Percentiles rank a stretch among this genome's conserved stretches.
Evolutionary conservation across 2,329 filamentous ascomycete species (phyloP).

Genomic region (Orbilia brochopaga): DNA sequence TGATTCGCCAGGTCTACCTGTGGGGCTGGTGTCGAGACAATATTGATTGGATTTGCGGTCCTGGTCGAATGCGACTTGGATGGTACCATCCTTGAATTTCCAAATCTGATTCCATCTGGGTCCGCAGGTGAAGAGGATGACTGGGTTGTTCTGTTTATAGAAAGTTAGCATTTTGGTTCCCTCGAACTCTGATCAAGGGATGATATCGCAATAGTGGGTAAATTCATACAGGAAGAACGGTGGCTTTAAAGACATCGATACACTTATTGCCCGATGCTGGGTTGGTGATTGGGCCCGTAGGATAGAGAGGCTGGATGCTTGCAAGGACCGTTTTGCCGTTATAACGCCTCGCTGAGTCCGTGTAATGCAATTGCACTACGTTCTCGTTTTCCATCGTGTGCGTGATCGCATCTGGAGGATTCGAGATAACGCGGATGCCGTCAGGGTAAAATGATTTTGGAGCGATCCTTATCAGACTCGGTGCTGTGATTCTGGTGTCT

Average conservation of each 20-base stretch:
- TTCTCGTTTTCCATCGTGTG: slow-evolving; percentile 43
- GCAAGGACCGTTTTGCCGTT: slow-evolving; percentile 21
- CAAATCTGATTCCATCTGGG: slow-evolving; percentile 47
- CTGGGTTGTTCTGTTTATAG: slow-evolving; percentile 29
- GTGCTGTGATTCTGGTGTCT: slow-evolving; percentile 38
- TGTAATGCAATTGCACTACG: slow-evolving; percentile 37
- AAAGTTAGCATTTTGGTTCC: no score
- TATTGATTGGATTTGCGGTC: slow-evolving; percentile 28
- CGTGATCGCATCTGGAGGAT: slow-evolving; percentile 37
- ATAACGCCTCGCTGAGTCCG: slow-evolving; percentile 19
- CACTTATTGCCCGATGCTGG: slow-evolving; percentile 37
- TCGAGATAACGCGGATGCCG: slow-evolving; percentile 37
- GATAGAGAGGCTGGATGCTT: slow-evolving; percentile 36
- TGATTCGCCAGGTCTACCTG: not conserved
- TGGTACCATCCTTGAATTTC: slow-evolving; percentile 44
- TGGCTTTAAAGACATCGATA: slow-evolving; percentile 40
- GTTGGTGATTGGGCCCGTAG: slow-evolving; percentile 40
- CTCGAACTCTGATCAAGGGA: no score
- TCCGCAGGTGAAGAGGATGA: slow-evolving; percentile 39
- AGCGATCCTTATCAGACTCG: slow-evolving; percentile 35
- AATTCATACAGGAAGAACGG: slow-evolving; percentile 33
- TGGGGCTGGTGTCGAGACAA: slow-evolving; percentile 37
- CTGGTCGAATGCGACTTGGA: slow-evolving; percentile 42
- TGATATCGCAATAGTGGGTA: not conserved
- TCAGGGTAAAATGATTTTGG: slow-evolving; percentile 45